Percentiles rank a stretch among this genome's conserved stretches.
phyloP scores from a whole-genome alignment of 352 stramenopile species.

The Elongisporangium anandrum region DNA sequence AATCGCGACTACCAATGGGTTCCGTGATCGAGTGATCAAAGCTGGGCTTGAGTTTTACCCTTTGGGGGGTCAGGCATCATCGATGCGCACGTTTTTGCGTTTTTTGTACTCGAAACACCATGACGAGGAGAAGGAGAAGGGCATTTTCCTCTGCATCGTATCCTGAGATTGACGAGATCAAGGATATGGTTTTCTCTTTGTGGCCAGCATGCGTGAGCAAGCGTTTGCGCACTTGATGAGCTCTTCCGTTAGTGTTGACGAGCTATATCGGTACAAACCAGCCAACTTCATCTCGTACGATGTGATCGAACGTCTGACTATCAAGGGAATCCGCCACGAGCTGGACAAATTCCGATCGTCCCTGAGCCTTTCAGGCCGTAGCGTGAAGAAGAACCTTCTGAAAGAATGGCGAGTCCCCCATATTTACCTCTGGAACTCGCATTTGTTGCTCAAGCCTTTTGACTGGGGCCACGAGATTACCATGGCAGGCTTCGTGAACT shows the following conservation, averaged over 20 bases:
- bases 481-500: conserved; percentile 48
- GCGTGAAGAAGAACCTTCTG: conserved; percentile 27
- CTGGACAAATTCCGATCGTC: conserved; percentile 56
- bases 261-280: too few relatives aligned
- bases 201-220: conserved; percentile 55
- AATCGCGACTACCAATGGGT: conserved; percentile 81
- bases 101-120: too few relatives aligned
- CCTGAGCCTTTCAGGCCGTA: conserved; percentile 42
- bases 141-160: too few relatives aligned
- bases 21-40: conserved; percentile 59
- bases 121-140: conserved; percentile 16
- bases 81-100: conserved; percentile 38
- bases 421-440: conserved; percentile 68
- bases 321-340: conserved; percentile 21
- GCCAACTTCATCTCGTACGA: not conserved
- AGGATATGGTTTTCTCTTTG: conserved; percentile 40
- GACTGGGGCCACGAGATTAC: conserved; percentile 61
- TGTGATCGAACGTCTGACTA: not conserved
- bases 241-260: not conserved
- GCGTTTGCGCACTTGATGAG: conserved; percentile 57
- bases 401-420: conserved; percentile 52
- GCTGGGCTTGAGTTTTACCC: conserved; percentile 68
- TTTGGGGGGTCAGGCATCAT: conserved; percentile 45
- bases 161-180: not conserved
- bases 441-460: conserved; percentile 45